A percentile compares a stretch with the other conserved stretches of the same genome.
phyloP scores from a whole-genome alignment of 257 asterid genomes.

The Solanum peruvianum region DNA sequence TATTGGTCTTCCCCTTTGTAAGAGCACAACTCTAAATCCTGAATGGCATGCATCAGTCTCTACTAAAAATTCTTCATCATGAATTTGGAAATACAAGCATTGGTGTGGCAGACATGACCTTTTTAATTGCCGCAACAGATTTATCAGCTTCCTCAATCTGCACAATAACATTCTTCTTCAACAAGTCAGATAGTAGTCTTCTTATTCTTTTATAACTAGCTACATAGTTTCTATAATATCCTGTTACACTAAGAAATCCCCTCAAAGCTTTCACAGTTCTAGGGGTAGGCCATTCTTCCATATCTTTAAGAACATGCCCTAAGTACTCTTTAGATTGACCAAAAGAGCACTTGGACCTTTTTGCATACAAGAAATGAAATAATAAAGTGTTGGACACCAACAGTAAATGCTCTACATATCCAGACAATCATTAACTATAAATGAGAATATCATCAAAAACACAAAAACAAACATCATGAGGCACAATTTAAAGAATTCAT shows the following conservation, averaged over 20 bases:
- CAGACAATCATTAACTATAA: not conserved
- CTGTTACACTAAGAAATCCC: not conserved
- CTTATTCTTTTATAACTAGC: not conserved
- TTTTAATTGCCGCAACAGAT: not conserved
- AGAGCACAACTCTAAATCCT: not conserved
- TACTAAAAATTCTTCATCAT: not conserved
- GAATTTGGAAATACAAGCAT: not conserved
- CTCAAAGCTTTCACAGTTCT: not conserved
- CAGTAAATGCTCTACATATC: not conserved
- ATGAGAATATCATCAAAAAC: not conserved
- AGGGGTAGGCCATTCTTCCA: not conserved
- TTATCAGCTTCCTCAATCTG: not conserved
- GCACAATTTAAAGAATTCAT: not conserved
- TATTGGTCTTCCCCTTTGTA: not conserved
- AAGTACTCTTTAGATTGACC: not conserved
- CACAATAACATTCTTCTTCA: not conserved
- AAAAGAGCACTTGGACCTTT: not conserved
- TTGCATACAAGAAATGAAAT: not conserved
- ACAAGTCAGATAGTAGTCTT: not conserved
- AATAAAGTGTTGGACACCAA: not conserved
- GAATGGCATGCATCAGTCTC: not conserved
- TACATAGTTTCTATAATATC: not conserved
- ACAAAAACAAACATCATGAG: not conserved
- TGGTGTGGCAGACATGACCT: not conserved
- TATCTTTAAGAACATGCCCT: not conserved